phyloP scores from a whole-genome alignment of 345 rosid genomes.

The Ceriops zippeliana region DNA sequence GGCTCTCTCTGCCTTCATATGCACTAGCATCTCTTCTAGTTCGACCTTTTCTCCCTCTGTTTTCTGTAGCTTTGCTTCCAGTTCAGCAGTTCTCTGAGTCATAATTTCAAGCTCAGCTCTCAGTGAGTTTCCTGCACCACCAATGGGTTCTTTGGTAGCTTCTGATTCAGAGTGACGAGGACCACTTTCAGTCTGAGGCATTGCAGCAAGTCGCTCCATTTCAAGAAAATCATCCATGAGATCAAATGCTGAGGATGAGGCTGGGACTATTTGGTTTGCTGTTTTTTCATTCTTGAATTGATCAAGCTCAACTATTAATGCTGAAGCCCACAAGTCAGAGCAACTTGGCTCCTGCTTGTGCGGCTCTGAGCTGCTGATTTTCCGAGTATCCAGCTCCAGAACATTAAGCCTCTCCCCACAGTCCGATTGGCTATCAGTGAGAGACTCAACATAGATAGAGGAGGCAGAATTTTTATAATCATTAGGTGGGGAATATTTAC shows the following conservation, averaged over 20 bases:
- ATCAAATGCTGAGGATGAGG: conserved; percentile 46
- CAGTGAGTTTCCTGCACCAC: conserved; percentile 36
- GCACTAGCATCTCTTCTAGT: conserved; percentile 15
- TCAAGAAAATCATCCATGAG: conserved; percentile 98
- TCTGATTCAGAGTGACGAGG: conserved; percentile 32
- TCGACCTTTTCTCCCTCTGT: conserved; percentile 28
- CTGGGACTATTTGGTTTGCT: conserved; percentile 31
- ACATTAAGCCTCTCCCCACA: conserved; percentile 51
- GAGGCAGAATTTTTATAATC: conserved; percentile 49
- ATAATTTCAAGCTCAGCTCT: conserved; percentile 48
- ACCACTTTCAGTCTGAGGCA: conserved; percentile 45
- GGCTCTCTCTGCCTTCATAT: conserved; percentile 19
- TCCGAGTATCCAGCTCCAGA: conserved; percentile 43
- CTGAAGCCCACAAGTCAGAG: conserved; percentile 36
- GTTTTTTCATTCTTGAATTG: conserved; percentile 39
- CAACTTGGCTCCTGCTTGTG: conserved; percentile 24
- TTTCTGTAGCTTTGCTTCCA: conserved; percentile 35
- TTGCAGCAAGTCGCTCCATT: conserved; percentile 72
- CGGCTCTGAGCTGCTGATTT: conserved; percentile 24
- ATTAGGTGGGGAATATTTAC: conserved; percentile 40
- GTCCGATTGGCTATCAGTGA: conserved; percentile 66
- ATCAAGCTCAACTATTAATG: conserved; percentile 32
- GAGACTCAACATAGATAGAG: conserved; percentile 51
- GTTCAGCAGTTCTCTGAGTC: conserved; percentile 31
- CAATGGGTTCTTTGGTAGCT: conserved; percentile 32